These are phyloP conservation scores for Acmispon strigosus DNA, from an alignment of 306 rosid species.

Conservation along the genomic window DNA sequence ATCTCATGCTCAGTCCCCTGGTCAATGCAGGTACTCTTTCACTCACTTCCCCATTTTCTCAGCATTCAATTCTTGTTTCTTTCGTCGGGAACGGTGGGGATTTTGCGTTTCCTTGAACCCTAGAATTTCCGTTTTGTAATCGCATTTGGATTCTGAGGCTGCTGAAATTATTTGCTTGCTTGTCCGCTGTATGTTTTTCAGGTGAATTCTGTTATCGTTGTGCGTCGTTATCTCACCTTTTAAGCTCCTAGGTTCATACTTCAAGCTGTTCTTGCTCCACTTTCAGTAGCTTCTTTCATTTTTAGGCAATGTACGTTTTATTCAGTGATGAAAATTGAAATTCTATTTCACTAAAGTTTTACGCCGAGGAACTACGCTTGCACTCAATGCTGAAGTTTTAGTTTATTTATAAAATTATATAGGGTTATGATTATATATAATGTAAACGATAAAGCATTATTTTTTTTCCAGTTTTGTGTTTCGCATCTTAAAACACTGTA, in stretches of 20 bases:
- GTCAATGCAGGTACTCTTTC: constrained; percentile 61
- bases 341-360: neutral
- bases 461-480: neutral
- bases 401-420: neutral
- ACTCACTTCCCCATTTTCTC: neutral
- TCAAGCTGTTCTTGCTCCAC: constrained; percentile 10
- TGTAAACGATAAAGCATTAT: neutral
- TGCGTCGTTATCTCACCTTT: neutral
- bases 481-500: neutral
- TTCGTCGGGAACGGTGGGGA: neutral
- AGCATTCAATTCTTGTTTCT: constrained; percentile 1
- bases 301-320: constrained; percentile 15
- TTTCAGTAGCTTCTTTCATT: neutral
- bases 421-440: neutral
- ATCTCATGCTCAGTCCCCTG: constrained; percentile 33
- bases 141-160: constrained; percentile 22
- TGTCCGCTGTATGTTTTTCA: neutral
- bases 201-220: constrained; percentile 5
- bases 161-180: neutral
- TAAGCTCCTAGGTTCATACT: neutral
- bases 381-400: neutral
- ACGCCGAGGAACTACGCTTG: too few relatives aligned
- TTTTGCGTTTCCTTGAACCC: constrained; percentile 40
- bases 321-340: constrained; percentile 5
- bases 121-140: constrained; percentile 19